Conservation (phyloP, 2,329 filamentous ascomycete species). For the Venturia effusa region DNA sequence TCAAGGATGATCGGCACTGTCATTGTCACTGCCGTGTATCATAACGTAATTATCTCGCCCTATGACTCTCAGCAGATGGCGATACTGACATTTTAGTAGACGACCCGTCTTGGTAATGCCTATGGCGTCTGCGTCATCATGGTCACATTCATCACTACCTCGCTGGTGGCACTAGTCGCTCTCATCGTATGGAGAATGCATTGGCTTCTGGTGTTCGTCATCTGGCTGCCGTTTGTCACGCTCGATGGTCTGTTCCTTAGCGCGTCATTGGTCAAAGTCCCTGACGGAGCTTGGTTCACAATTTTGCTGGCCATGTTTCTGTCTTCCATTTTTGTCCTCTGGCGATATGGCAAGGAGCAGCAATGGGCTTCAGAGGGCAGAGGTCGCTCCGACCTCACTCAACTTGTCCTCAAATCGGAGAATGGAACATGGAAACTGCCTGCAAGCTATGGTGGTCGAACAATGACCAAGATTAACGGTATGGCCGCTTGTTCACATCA, state of each 20-base stretch:
- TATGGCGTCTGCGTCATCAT: constrained; percentile 74
- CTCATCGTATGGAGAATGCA: constrained; percentile 61
- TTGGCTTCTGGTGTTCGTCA: constrained; percentile 46
- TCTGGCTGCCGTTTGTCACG: constrained; percentile 53
- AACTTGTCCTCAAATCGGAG: not conserved
- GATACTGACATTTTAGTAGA: not conserved
- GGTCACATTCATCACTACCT: constrained; percentile 68
- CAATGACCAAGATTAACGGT: not conserved
- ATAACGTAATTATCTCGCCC: constrained; percentile 39
- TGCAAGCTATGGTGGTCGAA: not conserved
- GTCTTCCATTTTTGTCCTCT: constrained; percentile 56
- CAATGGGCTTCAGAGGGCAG: constrained; percentile 62
- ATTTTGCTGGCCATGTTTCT: constrained; percentile 53
- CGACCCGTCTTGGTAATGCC: constrained; percentile 49
- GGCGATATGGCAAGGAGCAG: constrained; percentile 69
- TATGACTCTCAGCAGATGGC: constrained; percentile 24
- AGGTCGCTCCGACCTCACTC: constrained; percentile 38
- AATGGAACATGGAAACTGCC: not conserved
- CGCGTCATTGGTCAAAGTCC: constrained; percentile 60
- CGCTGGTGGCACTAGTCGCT: constrained; percentile 60
- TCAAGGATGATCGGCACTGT: constrained; percentile 65
- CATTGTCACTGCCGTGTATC: constrained; percentile 64
- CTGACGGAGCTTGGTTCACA: constrained; percentile 70
- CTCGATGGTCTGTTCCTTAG: constrained; percentile 62
- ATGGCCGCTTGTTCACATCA: too few relatives aligned